Evolutionary conservation across 179 eudicot species (phyloP).

Genomic region (Silene vulgaris): DNA sequence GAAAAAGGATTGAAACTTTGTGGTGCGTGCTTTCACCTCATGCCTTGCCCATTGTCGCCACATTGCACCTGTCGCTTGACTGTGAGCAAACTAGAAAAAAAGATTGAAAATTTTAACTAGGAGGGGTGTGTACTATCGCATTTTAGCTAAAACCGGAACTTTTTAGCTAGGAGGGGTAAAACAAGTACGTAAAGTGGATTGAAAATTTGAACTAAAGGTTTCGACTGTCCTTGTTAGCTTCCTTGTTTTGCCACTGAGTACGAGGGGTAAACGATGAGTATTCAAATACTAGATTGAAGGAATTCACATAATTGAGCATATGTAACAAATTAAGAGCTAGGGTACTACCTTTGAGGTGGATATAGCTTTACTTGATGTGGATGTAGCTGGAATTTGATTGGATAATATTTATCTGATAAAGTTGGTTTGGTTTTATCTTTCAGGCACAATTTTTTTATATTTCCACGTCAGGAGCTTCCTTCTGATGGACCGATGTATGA

Average conservation of each 20-base stretch:
- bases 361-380: not conserved
- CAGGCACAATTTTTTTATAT: slow-evolving; percentile 91
- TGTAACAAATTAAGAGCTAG: not conserved
- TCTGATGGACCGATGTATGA: slow-evolving; percentile 53
- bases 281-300: not conserved
- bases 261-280: not conserved
- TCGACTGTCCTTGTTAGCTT: too few relatives aligned
- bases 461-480: slow-evolving; percentile 82
- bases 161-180: too few relatives aligned
- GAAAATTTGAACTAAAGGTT: too few relatives aligned
- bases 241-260: not conserved
- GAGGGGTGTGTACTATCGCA: too few relatives aligned
- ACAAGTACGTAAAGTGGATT: too few relatives aligned
- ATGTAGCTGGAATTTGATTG: not conserved
- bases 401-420: not conserved
- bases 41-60: too few relatives aligned
- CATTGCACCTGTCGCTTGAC: too few relatives aligned
- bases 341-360: not conserved
- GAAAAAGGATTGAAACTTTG: too few relatives aligned
- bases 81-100: too few relatives aligned
- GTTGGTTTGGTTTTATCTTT: slow-evolving; percentile 11
- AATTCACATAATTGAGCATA: not conserved
- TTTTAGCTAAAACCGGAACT: too few relatives aligned
- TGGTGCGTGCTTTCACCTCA: too few relatives aligned
- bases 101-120: too few relatives aligned